Conservation (phyloP, 2,329 filamentous ascomycete species). For the Plectosphaerella cucumerina region DNA sequence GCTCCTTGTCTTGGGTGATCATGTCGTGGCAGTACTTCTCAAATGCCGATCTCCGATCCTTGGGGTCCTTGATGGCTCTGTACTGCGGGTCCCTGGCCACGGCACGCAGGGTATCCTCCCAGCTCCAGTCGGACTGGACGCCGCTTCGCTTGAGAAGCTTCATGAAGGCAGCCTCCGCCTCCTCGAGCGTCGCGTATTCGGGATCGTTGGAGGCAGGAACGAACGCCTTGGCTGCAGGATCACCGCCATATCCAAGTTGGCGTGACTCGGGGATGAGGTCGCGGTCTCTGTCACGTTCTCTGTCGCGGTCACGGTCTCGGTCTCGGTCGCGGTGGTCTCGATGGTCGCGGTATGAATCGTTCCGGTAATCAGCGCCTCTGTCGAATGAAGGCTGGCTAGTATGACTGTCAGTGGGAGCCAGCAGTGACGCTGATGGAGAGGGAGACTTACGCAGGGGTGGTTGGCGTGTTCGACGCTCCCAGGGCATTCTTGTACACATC, state of each 20-base stretch:
- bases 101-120: conserved; percentile 82
- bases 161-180: conserved; percentile 88
- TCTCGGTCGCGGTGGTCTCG: conserved; percentile 31
- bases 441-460: conserved; percentile 36
- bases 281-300: conserved; percentile 10
- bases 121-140: conserved; percentile 87
- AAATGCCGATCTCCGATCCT: conserved; percentile 84
- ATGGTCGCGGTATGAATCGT: conserved; percentile 16
- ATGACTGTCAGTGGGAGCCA: conserved; percentile 8
- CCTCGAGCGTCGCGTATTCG: conserved; percentile 74
- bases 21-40: conserved; percentile 93
- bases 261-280: conserved; percentile 48
- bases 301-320: conserved; percentile 31
- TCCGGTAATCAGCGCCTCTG: conserved; percentile 33
- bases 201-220: conserved; percentile 65
- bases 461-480: conserved; percentile 47
- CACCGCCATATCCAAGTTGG: conserved; percentile 53
- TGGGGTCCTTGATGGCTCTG: conserved; percentile 87
- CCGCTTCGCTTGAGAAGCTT: conserved; percentile 83
- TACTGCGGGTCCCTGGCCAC: conserved; percentile 91
- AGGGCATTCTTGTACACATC: conserved; percentile 74
- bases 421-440: not conserved
- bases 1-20: conserved; percentile 87
- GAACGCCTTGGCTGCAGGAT: conserved; percentile 53
- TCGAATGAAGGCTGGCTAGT: conserved; percentile 31